phyloP scores from a whole-genome alignment of 768 basidiomycete species.

The Xerocomellus chrysenteron region DNA sequence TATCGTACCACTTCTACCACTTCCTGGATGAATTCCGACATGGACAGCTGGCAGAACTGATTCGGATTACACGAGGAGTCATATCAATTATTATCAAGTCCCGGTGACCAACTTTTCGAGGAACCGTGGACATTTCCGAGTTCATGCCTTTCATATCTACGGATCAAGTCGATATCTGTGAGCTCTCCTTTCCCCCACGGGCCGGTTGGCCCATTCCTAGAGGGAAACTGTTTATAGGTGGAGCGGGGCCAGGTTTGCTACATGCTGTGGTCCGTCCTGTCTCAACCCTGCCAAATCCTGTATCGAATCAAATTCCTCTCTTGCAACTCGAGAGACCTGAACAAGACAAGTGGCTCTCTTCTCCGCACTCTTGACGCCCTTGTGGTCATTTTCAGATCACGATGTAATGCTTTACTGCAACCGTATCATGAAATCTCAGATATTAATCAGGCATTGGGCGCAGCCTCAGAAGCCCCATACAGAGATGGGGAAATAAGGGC shows the following conservation, averaged over 20 bases:
- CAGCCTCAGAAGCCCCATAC: conserved; percentile 12
- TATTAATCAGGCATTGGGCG: not conserved
- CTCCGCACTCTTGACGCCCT: not conserved
- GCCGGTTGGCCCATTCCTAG: not conserved
- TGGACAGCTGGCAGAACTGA: conserved; percentile 1
- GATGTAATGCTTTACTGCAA: not conserved
- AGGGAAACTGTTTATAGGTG: not conserved
- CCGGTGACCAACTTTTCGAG: not conserved
- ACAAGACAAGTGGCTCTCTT: not conserved
- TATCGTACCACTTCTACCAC: not conserved
- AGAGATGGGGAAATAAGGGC: not conserved
- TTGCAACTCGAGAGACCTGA: not conserved
- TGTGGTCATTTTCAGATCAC: not conserved
- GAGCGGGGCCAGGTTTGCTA: not conserved
- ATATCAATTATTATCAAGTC: not conserved
- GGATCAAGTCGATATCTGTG: conserved; percentile 8
- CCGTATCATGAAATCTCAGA: conserved; percentile 2
- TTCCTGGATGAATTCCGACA: not conserved
- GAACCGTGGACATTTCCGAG: not conserved
- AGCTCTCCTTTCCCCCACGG: not conserved
- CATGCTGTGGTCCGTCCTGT: not conserved
- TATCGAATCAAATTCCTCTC: not conserved
- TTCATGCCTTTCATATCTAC: conserved; percentile 18
- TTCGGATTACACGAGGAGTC: conserved; percentile 6
- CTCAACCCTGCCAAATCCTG: not conserved